These are phyloP conservation scores for Citropsis articulata DNA, from an alignment of 345 rosid species.

Conservation along the genomic window DNA sequence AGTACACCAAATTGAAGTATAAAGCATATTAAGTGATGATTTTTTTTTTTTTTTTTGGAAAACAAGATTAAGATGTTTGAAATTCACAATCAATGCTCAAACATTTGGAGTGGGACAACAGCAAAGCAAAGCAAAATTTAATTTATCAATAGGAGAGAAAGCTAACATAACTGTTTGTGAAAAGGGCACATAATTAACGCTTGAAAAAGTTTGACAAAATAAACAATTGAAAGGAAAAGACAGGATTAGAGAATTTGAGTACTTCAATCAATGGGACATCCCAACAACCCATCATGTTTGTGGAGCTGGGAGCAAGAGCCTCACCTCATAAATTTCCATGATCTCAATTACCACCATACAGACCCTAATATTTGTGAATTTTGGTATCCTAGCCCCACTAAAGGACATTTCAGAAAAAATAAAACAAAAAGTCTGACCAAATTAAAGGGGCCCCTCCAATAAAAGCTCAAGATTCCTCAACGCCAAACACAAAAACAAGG, in stretches of 20 bases:
- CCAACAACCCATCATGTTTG: slow-evolving; percentile 52
- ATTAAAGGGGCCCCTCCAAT: neutral
- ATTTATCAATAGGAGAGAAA: too few relatives aligned
- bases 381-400: neutral
- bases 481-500: neutral
- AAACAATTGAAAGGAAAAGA: slow-evolving; percentile 5
- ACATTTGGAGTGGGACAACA: too few relatives aligned
- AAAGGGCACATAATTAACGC: neutral
- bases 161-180: neutral
- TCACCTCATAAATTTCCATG: neutral
- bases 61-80: neutral
- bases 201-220: neutral
- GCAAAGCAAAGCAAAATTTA: too few relatives aligned
- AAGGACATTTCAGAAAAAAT: too few relatives aligned
- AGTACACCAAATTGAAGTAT: neutral
- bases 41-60: too few relatives aligned
- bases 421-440: too few relatives aligned
- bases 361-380: neutral
- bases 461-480: neutral
- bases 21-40: too few relatives aligned
- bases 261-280: slow-evolving; percentile 32
- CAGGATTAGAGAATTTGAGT: slow-evolving; percentile 20
- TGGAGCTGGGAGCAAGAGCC: slow-evolving; percentile 36
- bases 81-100: too few relatives aligned
- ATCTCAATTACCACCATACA: neutral